These are phyloP conservation scores for Ophiostoma ulmi DNA, from an alignment of 2,329 filamentous ascomycete genomes.

Conservation along the genomic window DNA sequence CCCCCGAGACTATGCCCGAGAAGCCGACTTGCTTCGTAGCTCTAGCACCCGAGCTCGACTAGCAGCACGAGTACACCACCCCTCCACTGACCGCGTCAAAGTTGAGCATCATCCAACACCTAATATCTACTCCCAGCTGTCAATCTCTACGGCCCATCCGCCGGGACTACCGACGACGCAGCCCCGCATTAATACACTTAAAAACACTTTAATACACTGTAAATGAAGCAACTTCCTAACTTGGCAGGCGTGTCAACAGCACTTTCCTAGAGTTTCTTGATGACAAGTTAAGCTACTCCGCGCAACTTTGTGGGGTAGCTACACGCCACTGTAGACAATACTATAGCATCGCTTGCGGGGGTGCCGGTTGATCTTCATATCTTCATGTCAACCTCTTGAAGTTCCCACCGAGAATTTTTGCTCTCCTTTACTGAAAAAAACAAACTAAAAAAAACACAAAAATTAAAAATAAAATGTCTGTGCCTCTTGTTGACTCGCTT, in stretches of 20 bases:
- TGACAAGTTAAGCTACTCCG: neutral
- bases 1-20: conserved; percentile 2
- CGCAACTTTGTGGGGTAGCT: conserved; percentile 8
- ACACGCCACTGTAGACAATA: neutral
- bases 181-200: neutral
- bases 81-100: neutral
- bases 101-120: neutral
- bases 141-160: neutral
- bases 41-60: neutral
- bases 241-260: neutral
- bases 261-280: neutral
- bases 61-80: neutral
- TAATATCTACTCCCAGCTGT: neutral
- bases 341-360: neutral
- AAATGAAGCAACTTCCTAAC: neutral
- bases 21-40: neutral
- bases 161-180: neutral
- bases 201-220: neutral
- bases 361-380: neutral
- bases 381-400: neutral
- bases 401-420: neutral
- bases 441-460: neutral
- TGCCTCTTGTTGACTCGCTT: conserved; percentile 71
- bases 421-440: neutral
- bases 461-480: conserved; percentile 43